Conservation (phyloP, 306 rosid species). For the Medicago truncatula region DNA sequence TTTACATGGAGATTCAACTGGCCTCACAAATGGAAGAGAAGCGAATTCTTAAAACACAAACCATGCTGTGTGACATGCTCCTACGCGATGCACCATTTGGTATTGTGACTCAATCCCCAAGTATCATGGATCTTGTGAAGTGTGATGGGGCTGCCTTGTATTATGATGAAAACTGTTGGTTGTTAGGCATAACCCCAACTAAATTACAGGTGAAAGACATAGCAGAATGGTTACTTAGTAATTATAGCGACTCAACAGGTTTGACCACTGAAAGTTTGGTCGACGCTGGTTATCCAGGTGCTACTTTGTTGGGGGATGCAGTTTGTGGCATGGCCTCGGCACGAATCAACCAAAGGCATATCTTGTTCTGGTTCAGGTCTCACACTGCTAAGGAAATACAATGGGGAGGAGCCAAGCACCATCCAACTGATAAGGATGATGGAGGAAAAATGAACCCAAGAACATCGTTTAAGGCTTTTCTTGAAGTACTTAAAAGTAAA, state of each 20-base stretch:
- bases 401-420: conserved; percentile 94
- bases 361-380: conserved; percentile 89
- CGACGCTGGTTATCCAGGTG: conserved; percentile 81
- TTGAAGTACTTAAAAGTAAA: conserved; percentile 71
- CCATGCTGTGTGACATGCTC: conserved; percentile 84
- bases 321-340: conserved; percentile 87
- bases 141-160: conserved; percentile 87
- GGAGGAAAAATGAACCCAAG: conserved; percentile 78
- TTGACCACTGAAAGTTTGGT: conserved; percentile 81
- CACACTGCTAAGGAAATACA: conserved; percentile 71
- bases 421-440: conserved; percentile 74
- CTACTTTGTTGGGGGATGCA: conserved; percentile 66
- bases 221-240: conserved; percentile 66
- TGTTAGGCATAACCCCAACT: conserved; percentile 80
- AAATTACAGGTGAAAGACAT: conserved; percentile 76
- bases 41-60: conserved; percentile 67
- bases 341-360: conserved; percentile 61
- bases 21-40: conserved; percentile 76
- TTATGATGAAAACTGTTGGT: conserved; percentile 68
- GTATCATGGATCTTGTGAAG: conserved; percentile 79
- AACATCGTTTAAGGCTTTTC: conserved; percentile 78
- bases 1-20: conserved; percentile 73
- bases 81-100: conserved; percentile 75
- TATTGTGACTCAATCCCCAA: conserved; percentile 73
- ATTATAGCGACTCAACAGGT: conserved; percentile 77